Evolutionary conservation across 805 yeast species (phyloP).

Genomic region (Teunomyces barrocoloradensis): DNA sequence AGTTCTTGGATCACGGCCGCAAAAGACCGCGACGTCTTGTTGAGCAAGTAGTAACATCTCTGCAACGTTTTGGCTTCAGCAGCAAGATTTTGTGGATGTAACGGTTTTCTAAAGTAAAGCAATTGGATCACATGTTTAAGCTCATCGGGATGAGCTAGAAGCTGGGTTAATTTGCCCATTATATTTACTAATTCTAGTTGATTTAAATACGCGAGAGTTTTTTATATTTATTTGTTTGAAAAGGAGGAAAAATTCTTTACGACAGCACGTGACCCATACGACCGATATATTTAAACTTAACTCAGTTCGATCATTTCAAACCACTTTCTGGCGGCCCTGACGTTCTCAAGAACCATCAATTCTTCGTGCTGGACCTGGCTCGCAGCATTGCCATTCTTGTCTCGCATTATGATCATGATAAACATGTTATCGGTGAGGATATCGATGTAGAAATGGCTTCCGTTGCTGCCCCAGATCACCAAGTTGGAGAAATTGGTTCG

Average conservation of each 20-base stretch:
- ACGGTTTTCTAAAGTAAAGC: conserved; percentile 49
- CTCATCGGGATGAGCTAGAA: conserved; percentile 70
- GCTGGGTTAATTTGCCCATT: conserved; percentile 62
- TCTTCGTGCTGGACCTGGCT: conserved; percentile 34
- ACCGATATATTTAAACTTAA: neutral
- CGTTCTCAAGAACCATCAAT: conserved; percentile 52
- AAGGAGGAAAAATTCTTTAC: neutral
- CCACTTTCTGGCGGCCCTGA: conserved; percentile 54
- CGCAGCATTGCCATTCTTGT: conserved; percentile 27
- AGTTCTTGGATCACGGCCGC: conserved; percentile 91
- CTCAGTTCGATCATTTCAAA: conserved; percentile 45
- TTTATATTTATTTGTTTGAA: neutral
- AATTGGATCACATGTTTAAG: conserved; percentile 65
- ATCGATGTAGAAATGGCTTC: conserved; percentile 47
- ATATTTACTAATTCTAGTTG: too few species aligned
- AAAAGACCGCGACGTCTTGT: conserved; percentile 81
- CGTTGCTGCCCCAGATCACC: conserved; percentile 60
- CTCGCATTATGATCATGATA: conserved; percentile 57
- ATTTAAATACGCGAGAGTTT: neutral
- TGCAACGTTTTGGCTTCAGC: conserved; percentile 30
- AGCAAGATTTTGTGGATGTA: conserved; percentile 47
- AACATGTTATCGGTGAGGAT: conserved; percentile 60
- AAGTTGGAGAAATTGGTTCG: conserved; percentile 80
- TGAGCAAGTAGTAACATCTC: conserved; percentile 67
- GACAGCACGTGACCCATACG: conserved; percentile 1